phyloP scores from a whole-genome alignment of 306 rosid genomes.

The Cicer chorassanicum region DNA sequence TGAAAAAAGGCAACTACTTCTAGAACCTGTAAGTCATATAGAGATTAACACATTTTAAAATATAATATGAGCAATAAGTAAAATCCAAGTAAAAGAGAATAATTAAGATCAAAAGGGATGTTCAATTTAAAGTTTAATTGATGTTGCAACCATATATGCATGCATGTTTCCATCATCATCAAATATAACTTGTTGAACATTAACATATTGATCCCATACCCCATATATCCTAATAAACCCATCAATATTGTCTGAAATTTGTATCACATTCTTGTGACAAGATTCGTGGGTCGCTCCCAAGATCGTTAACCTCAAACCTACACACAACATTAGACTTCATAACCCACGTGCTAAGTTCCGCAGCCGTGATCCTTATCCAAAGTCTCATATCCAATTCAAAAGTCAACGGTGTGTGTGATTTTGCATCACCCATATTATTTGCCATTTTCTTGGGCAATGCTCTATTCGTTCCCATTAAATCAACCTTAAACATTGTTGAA shows the following conservation, averaged over 20 bases:
- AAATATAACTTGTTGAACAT: background rate
- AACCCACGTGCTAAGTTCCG: constrained; percentile 43
- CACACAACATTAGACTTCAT: constrained; percentile 49
- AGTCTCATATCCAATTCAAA: constrained; percentile 47
- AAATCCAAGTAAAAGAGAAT: background rate
- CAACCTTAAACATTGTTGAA: constrained; percentile 15
- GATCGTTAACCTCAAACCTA: constrained; percentile 39
- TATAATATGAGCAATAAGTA: background rate
- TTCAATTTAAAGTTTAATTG: background rate
- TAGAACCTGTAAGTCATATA: too few relatives aligned
- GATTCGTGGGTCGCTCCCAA: constrained; percentile 12
- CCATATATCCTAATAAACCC: background rate
- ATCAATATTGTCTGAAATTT: constrained; percentile 33
- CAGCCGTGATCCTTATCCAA: constrained; percentile 30
- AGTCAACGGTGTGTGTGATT: background rate
- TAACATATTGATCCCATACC: background rate
- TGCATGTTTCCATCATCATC: background rate
- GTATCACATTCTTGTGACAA: constrained; percentile 48
- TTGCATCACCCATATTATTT: constrained; percentile 19
- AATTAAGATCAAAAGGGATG: background rate
- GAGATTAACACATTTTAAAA: too few relatives aligned
- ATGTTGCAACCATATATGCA: background rate
- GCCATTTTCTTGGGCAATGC: constrained; percentile 12
- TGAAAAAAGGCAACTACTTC: too few relatives aligned
- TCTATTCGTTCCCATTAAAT: constrained; percentile 19